Evolutionary conservation across 805 yeast genomes (phyloP).

Genomic region (Yamadazyma ubonensis): DNA sequence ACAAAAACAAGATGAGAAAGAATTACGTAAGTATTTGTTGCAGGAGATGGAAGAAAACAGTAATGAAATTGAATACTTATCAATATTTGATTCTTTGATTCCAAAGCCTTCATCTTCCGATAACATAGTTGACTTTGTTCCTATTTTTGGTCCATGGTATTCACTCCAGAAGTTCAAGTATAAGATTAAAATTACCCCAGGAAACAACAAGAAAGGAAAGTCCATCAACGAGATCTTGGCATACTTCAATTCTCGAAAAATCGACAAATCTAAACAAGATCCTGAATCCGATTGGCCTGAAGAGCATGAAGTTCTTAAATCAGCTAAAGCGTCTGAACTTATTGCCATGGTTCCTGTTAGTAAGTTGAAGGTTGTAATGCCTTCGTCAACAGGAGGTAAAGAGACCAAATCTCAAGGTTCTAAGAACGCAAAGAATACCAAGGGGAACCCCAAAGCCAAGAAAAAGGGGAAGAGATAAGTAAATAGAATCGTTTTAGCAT

Average conservation of each 20-base stretch:
- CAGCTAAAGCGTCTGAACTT: slow-evolving; percentile 63
- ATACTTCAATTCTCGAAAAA: slow-evolving; percentile 50
- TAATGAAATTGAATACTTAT: slow-evolving; percentile 29
- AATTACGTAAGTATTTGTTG: slow-evolving; percentile 43
- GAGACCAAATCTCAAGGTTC: slow-evolving; percentile 9
- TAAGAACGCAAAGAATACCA: slow-evolving; percentile 12
- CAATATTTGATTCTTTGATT: slow-evolving; percentile 46
- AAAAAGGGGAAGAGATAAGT: slow-evolving; percentile 18
- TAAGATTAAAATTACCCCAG: slow-evolving; percentile 81
- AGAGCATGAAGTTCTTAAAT: slow-evolving; percentile 57
- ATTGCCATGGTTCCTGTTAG: slow-evolving; percentile 67
- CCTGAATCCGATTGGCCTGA: slow-evolving; percentile 67
- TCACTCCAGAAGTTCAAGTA: slow-evolving; percentile 72
- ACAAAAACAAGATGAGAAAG: slow-evolving; percentile 44
- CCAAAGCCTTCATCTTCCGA: slow-evolving; percentile 51
- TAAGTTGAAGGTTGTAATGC: slow-evolving; percentile 63
- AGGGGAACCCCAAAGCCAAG: slow-evolving; percentile 7
- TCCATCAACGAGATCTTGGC: slow-evolving; percentile 68
- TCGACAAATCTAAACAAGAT: slow-evolving; percentile 45
- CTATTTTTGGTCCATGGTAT: slow-evolving; percentile 92
- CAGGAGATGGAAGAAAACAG: slow-evolving; percentile 32
- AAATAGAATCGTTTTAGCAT: neutral
- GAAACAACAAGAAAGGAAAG: slow-evolving; percentile 82
- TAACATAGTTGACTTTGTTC: slow-evolving; percentile 60
- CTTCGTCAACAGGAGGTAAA: slow-evolving; percentile 34